phyloP scores from a whole-genome alignment of 1,284 basidiomycete species.

The Moniliophthora roreri region DNA sequence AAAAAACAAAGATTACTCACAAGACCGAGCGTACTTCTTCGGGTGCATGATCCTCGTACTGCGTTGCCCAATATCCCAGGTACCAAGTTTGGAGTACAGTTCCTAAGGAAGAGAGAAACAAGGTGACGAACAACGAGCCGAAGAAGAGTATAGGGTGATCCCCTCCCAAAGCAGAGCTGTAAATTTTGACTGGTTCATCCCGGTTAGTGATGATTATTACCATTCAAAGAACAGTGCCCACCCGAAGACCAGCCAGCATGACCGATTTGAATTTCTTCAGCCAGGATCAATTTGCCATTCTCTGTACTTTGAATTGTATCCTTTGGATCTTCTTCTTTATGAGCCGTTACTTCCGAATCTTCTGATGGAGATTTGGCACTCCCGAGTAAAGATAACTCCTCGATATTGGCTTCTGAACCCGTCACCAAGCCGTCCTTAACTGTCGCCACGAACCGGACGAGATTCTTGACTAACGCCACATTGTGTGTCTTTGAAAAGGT shows the following conservation, averaged over 20 bases:
- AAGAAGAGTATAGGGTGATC: slow-evolving; percentile 26
- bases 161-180: slow-evolving; percentile 28
- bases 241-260: slow-evolving; percentile 31
- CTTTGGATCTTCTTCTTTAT: slow-evolving; percentile 31
- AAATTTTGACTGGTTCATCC: slow-evolving; percentile 26
- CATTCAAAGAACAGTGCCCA: slow-evolving; percentile 7
- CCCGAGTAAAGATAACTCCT: too few relatives aligned
- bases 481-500: slow-evolving; percentile 51
- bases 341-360: slow-evolving; percentile 36
- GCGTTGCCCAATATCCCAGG: slow-evolving; percentile 51
- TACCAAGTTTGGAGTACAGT: slow-evolving; percentile 46
- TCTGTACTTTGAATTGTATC: too few relatives aligned
- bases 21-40: slow-evolving; percentile 27
- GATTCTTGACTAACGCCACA: slow-evolving; percentile 51
- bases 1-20: slow-evolving; percentile 23
- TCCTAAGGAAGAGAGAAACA: slow-evolving; percentile 23
- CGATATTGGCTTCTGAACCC: slow-evolving; percentile 22
- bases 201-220: neutral
- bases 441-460: slow-evolving; percentile 56
- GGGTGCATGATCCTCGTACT: slow-evolving; percentile 37
- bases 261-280: slow-evolving; percentile 50
- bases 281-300: slow-evolving; percentile 40
- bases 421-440: slow-evolving; percentile 51
- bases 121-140: slow-evolving; percentile 21
- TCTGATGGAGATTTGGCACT: slow-evolving; percentile 27